Evolutionary conservation across 208 protist genomes (phyloP), one percentile per base, ranked within the genome.

Genomic region (Naegleria lovaniensis): DNA sequence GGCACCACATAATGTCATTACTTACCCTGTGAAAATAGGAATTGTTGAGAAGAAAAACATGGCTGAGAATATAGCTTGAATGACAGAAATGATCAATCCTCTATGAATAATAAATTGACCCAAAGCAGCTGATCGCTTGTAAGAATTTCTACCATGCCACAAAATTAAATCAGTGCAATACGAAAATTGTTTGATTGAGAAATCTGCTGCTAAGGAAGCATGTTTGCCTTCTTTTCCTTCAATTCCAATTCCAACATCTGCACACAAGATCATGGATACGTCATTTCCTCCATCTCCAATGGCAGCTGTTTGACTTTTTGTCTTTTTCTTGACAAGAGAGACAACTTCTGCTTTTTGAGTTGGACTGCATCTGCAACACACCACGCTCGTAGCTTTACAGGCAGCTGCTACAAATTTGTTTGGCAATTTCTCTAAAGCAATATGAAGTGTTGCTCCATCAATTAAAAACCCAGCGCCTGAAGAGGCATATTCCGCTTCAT

Each of bases 211-310:
- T 90, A 99, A 95, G 58, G 97, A 98, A 25, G 98, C 98, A 93
- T 99, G 98, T 90, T 96, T 98, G 48, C 98, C 98, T 92, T 99
- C 98, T 91, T 98, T 97, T 25, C 98, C 98, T 55, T 98, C 98
- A 91, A 99, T 98, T 51, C 98, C 98, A 76, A 99, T 95, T 59
- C 98, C 97, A n/a, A 99, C 97, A 92, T 99, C 95, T 58, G 97
- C 97, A 2, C 96, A 96, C 58, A 95, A 92, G 90, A 97, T 97
- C 98, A 99, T 99, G 13, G 94, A 94, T 4, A 99, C 98, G 92
- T 99, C 99, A 93, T 99, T 99, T 86, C 98, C 98, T 85, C 99
- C 98, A 94, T 99, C 99, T 39, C 99, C 98, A 89, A 99, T 99
- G 2, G 98, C 98, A 43, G 96, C 94, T 85, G 96, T 96, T 55